Evolutionary conservation across 2,329 filamentous ascomycete species (phyloP), one percentile per base, ranked within the genome.

Genomic region (Aspergillus intermedius): DNA sequence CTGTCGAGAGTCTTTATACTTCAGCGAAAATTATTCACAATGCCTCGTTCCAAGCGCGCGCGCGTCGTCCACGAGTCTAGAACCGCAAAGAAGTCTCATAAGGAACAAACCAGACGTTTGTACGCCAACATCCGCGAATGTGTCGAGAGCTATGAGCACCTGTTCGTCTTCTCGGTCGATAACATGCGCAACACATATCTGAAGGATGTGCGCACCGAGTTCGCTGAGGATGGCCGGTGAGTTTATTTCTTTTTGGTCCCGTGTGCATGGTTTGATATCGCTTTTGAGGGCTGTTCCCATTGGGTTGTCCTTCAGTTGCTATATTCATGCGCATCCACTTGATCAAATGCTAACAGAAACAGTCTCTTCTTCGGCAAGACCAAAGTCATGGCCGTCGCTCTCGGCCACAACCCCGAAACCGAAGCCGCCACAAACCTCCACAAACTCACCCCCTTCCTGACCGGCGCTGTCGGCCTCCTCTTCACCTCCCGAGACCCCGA

Each of bases 321-420:
- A 35, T 17, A 5, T 35, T 6, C n/a, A 17, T 15, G 15, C n/a
- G 13, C 34, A 17, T 4, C 7, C 25, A 12, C 3, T 30, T 43
- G 46, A 28, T 41, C 42, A 23, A 44, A 41, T 25, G 30, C 42
- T 40, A 17, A 21, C 28, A 47, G 9, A 25, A 43, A 21, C 61
- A 93, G 91, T 61, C 77, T 98, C 68, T 97, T 97, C 82, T 97
- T 96, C 73, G 93, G 91, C 74, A 98, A 97, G 77, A 97, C 91
- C 51, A 97, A 97, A 75, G 91, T 98, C 70, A 97, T 97, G 90
- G 84, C 88, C 61, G 91, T 93, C 74, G 91, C 93, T 49, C 86
- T 98, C 22, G 93, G 93, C 65, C 80, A 81, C 56, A 84, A 78
- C 47, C 78, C 83, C 58, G 86, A 87, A 64, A 86, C 88, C 62